Evolutionary conservation across 2,329 filamentous ascomycete genomes (phyloP), one percentile per base, ranked within the genome.

Genomic region (Hypoxylon sp.): DNA sequence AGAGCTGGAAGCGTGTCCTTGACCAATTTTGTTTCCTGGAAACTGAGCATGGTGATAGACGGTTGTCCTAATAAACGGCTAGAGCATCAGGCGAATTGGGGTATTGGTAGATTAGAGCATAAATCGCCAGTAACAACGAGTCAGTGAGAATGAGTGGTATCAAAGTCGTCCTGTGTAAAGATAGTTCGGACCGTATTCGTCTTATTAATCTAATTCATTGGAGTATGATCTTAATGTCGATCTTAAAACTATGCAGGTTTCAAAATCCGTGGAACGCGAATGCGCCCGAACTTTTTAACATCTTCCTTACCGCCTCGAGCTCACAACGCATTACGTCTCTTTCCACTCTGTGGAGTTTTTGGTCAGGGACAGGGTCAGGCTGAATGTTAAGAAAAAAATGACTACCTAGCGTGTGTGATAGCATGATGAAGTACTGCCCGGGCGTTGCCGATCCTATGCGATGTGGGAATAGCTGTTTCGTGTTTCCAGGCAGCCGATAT

Each of bases 1-100:
- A 94, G 84, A 34, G 90, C 85, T 1, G 91, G 91, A 65, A 92
- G 87, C 5, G 91, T 93, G 56, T 89, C 84, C 78, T 89, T 90
- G 79, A 94, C 89, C 74, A 91, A 85, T 56, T 85, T 81, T 63
- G 86, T 83, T 80, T 94, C 90, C 52, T 83, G 79, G 70, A 82
- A 82, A 50, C 82, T 83, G 70, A 87, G 80, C 74, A 77, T 76
- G 63, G 28, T 63, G 60, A 48, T 48, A 21, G 7, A 13, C 49
- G 46, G 23, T 50, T 45, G 41, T 55, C 48, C 49, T 46, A 19
- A 23, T 60, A 48, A 49, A 51, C n/a, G 30, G n/a, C 23, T 32
- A 46, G 34, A 55, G 41, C 23, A 49, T 43, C 11, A 23, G 38
- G 14, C 6, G 38, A 41, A 50, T 43, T 4, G 32, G 17, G 14